phyloP scores from a whole-genome alignment of 225 moss, liverwort and hornwort species.

The Climacium dendroides region DNA sequence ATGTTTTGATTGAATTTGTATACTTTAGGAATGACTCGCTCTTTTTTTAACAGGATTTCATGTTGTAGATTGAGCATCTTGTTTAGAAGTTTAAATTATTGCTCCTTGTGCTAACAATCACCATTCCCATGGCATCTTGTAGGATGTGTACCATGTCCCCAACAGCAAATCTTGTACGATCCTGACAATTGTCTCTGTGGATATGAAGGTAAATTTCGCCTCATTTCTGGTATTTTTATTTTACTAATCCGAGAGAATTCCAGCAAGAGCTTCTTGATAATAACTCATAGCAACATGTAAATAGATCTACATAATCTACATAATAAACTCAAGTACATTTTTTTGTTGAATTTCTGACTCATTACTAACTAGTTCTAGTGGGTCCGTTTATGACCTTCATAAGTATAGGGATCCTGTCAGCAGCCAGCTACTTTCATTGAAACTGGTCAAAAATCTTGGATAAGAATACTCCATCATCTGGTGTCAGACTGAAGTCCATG shows the following conservation, averaged over 20 bases:
- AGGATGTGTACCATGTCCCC: slow-evolving; percentile 26
- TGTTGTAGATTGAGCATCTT: background rate
- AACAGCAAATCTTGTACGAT: background rate
- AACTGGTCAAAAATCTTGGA: background rate
- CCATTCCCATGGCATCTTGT: background rate
- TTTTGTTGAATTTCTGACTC: no score
- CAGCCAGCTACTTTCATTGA: background rate
- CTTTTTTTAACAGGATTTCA: background rate
- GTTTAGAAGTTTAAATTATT: background rate
- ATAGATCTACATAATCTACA: no score
- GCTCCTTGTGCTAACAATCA: background rate
- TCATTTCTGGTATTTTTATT: background rate
- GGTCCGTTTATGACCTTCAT: no score
- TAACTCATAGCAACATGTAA: background rate
- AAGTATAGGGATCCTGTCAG: no score
- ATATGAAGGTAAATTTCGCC: background rate
- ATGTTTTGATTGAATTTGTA: background rate
- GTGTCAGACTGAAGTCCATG: background rate
- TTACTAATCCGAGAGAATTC: background rate
- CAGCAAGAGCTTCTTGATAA: background rate
- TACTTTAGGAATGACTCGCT: background rate
- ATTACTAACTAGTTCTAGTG: no score
- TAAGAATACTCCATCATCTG: background rate
- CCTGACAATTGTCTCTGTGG: slow-evolving; percentile 3
- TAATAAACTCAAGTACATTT: no score